Base-by-base conservation (phyloP, 495 filamentous ascomycete genomes). In the Lepraria neglecta region DNA sequence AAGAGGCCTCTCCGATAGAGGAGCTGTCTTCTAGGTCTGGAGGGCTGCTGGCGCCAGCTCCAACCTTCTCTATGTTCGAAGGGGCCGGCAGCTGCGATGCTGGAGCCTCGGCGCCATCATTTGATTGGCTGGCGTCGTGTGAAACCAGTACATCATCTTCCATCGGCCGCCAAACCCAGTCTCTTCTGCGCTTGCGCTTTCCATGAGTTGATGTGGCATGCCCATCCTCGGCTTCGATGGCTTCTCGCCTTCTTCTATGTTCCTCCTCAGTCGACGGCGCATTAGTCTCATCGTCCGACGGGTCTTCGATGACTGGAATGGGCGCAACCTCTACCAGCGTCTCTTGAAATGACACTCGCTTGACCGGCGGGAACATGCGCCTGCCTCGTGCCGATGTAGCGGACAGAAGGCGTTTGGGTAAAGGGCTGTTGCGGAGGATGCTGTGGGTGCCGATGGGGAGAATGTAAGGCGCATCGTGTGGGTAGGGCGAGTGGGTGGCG, bases 341-440 rank as follows among this genome's bases (percentile, higher is more conserved):
- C 40, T 69, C 67, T 55, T 47, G 50, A 51, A 67, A 64, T 17
- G 48, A 55, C 19, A 69, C 55, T 40, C 63, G 59, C 56, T 65
- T 65, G 24, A 62, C 44, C 14, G 62, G 62, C 33, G 59, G 62
- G 27, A 67, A 67, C 58, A 64, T 59, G 24, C 58, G 52, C 55
- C 50, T 61, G 10, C 38, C 12, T 44, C 65, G 44, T 27, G 53
- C 46, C 15, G 65, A 56, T 27, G 60, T 45, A n/a, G 66, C 58
- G 4, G 62, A 52, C 3, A 64, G 17, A 52, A 58, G 58, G 24
- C 67, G 59, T 21, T 56, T 43, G 2, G 80, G 80, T 12, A 86
- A 69, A 2, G 87, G 87, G 10, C 87, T 89, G 75, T 91, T 91
- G 69, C 87, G 85, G 35, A 91, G 77, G 70, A 91, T 91, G 71